These are phyloP conservation scores for Lupinus albus DNA, from an alignment of 306 rosid species.

Conservation along the genomic window DNA sequence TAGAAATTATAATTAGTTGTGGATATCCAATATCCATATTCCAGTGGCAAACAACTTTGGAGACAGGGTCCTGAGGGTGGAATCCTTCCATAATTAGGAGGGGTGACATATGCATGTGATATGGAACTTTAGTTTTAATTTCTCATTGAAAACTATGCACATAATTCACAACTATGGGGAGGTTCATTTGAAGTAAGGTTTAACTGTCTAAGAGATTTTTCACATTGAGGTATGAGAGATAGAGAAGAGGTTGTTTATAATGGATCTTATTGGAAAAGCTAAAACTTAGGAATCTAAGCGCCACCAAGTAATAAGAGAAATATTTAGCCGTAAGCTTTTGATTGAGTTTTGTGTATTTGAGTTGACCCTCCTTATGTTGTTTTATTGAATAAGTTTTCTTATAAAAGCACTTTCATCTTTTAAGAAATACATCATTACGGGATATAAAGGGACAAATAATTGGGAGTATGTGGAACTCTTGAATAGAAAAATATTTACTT, in stretches of 20 bases:
- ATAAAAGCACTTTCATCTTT: too few species aligned
- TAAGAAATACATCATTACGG: too few species aligned
- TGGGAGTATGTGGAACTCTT: neutral
- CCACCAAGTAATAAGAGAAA: too few species aligned
- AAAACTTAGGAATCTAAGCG: too few species aligned
- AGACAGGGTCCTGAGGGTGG: conserved; percentile 9
- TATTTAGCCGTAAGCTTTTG: too few species aligned
- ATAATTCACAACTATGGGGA: neutral
- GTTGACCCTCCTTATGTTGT: too few species aligned
- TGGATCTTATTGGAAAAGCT: too few species aligned
- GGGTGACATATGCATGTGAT: neutral
- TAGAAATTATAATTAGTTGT: neutral
- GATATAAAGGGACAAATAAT: too few species aligned
- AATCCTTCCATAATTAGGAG: conserved; percentile 9
- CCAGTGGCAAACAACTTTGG: conserved; percentile 37
- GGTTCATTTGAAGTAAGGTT: neutral
- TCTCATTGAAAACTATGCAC: neutral
- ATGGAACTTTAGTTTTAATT: neutral
- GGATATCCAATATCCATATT: conserved; percentile 1
- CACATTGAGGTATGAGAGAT: neutral
- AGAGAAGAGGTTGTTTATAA: neutral
- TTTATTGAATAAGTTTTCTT: too few species aligned
- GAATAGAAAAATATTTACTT: too few species aligned
- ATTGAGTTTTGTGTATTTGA: too few species aligned
- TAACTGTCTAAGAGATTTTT: neutral